Evolutionary conservation across 257 asterid species (phyloP).

Genomic region (Orobanche coerulescens): DNA sequence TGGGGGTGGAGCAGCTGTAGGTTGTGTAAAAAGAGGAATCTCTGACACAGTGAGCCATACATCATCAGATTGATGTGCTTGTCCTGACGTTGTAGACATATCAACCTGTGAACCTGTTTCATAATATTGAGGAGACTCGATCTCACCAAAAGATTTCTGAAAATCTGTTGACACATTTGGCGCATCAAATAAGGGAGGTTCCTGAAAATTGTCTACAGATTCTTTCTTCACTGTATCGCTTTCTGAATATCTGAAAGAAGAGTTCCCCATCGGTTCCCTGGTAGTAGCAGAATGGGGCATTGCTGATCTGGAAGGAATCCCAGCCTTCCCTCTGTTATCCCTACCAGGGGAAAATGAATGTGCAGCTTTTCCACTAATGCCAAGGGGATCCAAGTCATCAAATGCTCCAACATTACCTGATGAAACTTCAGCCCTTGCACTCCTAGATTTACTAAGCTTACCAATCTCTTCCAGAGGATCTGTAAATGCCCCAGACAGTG

Average conservation of each 20-base stretch:
- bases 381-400: slow-evolving; percentile 77
- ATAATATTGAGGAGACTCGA: slow-evolving; percentile 48
- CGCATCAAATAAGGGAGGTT: slow-evolving; percentile 65
- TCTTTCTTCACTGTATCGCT: slow-evolving; percentile 41
- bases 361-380: slow-evolving; percentile 44
- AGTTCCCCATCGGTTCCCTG: slow-evolving; percentile 41
- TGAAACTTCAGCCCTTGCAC: slow-evolving; percentile 44
- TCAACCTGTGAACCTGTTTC: slow-evolving; percentile 45
- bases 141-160: slow-evolving; percentile 45
- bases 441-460: slow-evolving; percentile 54
- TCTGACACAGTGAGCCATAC: slow-evolving; percentile 88
- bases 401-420: slow-evolving; percentile 54
- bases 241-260: slow-evolving; percentile 54
- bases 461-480: slow-evolving; percentile 73
- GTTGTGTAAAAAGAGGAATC: slow-evolving; percentile 87
- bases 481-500: slow-evolving; percentile 39
- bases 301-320: slow-evolving; percentile 45
- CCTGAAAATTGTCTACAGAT: slow-evolving; percentile 48
- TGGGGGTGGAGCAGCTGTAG: slow-evolving; percentile 92
- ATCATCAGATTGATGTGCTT: slow-evolving; percentile 50
- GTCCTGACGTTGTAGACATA: slow-evolving; percentile 48
- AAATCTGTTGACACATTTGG: slow-evolving; percentile 53
- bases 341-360: slow-evolving; percentile 51
- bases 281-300: slow-evolving; percentile 38
- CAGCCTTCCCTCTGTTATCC: slow-evolving; percentile 43